These are phyloP conservation scores for Lasiodiplodia hormozganensis DNA, from an alignment of 2,329 filamentous ascomycete genomes.

Conservation along the genomic window DNA sequence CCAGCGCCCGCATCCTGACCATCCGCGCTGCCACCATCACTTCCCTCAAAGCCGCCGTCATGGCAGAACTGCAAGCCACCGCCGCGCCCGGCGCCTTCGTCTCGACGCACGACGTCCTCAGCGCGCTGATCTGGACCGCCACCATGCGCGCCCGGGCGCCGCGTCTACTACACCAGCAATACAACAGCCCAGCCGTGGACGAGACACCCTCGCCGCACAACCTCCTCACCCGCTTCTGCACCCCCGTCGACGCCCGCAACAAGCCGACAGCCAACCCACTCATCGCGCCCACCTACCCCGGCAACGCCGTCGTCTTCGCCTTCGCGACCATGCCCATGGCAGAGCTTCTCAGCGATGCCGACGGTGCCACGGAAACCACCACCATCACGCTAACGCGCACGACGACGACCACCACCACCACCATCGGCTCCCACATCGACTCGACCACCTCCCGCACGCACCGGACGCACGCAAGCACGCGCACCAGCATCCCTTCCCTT, in stretches of 20 bases:
- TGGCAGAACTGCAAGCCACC: neutral
- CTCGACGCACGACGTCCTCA: neutral
- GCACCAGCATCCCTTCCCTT: neutral
- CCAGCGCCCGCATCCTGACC: slow-evolving; percentile 4
- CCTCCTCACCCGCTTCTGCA: neutral
- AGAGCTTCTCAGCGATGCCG: too few relatives aligned
- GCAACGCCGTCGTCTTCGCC: slow-evolving; percentile 16
- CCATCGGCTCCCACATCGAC: too few relatives aligned
- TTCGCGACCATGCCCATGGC: neutral
- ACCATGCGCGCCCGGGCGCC: neutral
- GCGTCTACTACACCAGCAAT: neutral
- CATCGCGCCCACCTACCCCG: neutral
- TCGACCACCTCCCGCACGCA: too few relatives aligned
- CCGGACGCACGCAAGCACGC: fast-evolving
- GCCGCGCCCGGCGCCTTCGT: neutral
- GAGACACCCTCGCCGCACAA: too few relatives aligned
- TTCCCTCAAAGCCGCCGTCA: neutral
- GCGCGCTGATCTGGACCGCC: slow-evolving; percentile 1
- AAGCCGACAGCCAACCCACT: neutral
- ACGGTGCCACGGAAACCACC: neutral
- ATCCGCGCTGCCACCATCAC: neutral
- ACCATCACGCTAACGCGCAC: neutral
- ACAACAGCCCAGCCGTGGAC: too few relatives aligned
- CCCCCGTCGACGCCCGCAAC: neutral
- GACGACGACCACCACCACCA: too few relatives aligned